Conservation (phyloP, 2,329 filamentous ascomycete species). For the Cercospora sojina region DNA sequence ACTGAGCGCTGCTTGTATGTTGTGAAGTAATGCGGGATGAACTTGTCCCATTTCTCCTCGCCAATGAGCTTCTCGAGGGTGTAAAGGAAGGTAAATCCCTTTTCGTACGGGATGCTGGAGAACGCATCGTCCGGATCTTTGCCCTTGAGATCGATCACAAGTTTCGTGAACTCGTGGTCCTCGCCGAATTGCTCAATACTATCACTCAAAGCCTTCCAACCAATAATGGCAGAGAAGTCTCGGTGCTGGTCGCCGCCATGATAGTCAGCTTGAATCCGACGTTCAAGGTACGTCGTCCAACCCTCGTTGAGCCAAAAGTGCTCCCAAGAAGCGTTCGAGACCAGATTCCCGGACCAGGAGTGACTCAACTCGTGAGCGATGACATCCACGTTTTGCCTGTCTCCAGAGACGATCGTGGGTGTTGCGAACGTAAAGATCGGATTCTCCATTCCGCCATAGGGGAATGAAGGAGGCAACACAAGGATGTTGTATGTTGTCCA, state of each 20-base stretch:
- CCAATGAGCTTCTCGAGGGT: constrained; percentile 84
- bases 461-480: constrained; percentile 84
- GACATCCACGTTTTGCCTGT: constrained; percentile 83
- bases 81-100: constrained; percentile 92
- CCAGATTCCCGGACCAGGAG: constrained; percentile 86
- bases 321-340: constrained; percentile 77
- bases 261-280: constrained; percentile 72
- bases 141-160: constrained; percentile 82
- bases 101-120: constrained; percentile 89
- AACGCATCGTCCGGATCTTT: constrained; percentile 96
- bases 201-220: constrained; percentile 86
- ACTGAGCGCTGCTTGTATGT: constrained; percentile 83
- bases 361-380: constrained; percentile 81
- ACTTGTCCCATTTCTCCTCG: constrained; percentile 85
- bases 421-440: constrained; percentile 91
- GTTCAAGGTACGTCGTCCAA: constrained; percentile 94
- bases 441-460: constrained; percentile 67
- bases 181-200: constrained; percentile 74
- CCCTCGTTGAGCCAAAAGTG: constrained; percentile 73
- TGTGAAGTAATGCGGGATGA: constrained; percentile 92
- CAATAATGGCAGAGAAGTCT: constrained; percentile 93
- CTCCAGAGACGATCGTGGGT: constrained; percentile 86
- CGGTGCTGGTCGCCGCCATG: constrained; percentile 80
- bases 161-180: constrained; percentile 89
- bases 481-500: constrained; percentile 97